Conservation (phyloP, 1,284 basidiomycete species). For the Ustilago hordei region DNA sequence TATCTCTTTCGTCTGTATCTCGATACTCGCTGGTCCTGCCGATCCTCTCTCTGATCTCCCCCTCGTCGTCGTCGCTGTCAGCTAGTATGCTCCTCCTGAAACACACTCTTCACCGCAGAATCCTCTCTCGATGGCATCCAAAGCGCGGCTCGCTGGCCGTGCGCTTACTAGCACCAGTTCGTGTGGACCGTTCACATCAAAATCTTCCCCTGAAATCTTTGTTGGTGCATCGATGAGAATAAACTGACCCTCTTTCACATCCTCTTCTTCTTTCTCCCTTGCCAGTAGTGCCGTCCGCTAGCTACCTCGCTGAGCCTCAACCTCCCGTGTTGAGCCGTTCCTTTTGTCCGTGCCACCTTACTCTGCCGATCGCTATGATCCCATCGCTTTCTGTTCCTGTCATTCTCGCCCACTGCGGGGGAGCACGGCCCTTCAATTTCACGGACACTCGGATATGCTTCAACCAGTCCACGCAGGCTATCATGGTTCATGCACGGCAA, state of each 20-base stretch:
- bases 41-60: neutral
- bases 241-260: constrained; percentile 4
- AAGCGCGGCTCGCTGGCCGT: neutral
- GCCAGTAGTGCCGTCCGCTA: neutral
- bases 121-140: neutral
- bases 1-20: neutral
- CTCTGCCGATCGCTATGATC: neutral
- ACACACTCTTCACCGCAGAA: neutral
- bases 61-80: too few species aligned
- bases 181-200: neutral
- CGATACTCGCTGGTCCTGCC: neutral
- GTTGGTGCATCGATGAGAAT: neutral
- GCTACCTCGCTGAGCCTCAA: neutral
- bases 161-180: neutral
- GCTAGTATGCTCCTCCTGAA: neutral
- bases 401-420: neutral
- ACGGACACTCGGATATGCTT: too few species aligned
- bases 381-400: neutral
- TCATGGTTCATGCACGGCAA: too few species aligned
- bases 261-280: neutral
- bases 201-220: constrained; percentile 2
- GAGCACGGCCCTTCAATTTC: constrained; percentile 2
- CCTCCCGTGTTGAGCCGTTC: neutral
- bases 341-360: neutral
- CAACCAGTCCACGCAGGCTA: neutral